These are phyloP conservation scores for Fusarium tanahbumbuense DNA, from an alignment of 2,329 filamentous ascomycete genomes.

Conservation along the genomic window DNA sequence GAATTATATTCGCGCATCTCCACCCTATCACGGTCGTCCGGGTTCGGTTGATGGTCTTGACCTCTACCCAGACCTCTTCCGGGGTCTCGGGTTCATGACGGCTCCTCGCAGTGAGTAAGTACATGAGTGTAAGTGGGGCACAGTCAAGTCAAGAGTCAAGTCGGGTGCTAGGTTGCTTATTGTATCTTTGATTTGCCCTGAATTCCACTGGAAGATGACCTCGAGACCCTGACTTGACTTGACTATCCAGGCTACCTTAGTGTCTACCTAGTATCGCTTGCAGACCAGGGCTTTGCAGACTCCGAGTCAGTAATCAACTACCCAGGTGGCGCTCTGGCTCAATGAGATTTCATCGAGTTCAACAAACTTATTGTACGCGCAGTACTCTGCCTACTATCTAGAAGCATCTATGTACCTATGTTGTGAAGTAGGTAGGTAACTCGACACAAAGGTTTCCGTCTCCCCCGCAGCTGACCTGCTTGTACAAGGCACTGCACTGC, in stretches of 20 bases:
- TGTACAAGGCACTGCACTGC: conserved; percentile 6
- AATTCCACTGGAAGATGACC: conserved; percentile 26
- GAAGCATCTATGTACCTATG: neutral
- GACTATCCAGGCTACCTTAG: neutral
- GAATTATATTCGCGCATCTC: conserved; percentile 54
- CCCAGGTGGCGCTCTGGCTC: neutral
- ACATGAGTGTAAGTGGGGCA: conserved; percentile 6
- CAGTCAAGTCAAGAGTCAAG: neutral
- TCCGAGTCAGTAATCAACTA: conserved; percentile 20
- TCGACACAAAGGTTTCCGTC: neutral
- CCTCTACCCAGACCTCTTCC: conserved; percentile 9
- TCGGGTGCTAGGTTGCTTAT: neutral
- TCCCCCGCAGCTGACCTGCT: neutral
- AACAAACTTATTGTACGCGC: neutral
- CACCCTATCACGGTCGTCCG: conserved; percentile 45
- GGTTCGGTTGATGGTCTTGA: conserved; percentile 16
- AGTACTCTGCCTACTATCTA: neutral
- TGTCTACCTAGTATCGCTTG: neutral
- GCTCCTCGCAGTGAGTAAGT: conserved; percentile 18
- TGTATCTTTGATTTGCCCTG: conserved; percentile 22
- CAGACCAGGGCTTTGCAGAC: neutral
- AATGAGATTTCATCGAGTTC: neutral
- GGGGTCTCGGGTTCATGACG: conserved; percentile 32
- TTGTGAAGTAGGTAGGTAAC: neutral
- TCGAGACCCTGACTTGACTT: neutral